Evolutionary conservation across 2,329 filamentous ascomycete genomes (phyloP), one percentile per base, ranked within the genome.

Genomic region (Fusarium sp.): DNA sequence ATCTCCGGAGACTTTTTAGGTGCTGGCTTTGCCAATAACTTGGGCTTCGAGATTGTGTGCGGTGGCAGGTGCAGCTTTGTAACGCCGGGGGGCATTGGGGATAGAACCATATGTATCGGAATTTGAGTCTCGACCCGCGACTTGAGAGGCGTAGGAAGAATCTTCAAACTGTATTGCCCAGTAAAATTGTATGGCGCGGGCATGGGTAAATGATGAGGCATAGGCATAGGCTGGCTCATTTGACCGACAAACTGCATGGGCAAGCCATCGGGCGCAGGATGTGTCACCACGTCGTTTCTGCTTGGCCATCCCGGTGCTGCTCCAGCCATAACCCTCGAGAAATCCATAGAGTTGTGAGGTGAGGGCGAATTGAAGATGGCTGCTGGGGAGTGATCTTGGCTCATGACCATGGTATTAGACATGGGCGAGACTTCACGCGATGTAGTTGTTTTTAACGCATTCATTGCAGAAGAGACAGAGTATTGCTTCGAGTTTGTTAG

Each of bases 121-220:
- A 98, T 98, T 78, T 98, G 96, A 0, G 96, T 98, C 82, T 99
- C 96, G 20, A 98, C 96, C 23, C 96, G 90, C 18, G 94, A 97
- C 80, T 98, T 98, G 59, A 88, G 78, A 7, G 91, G 91, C 5
- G 89, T 92, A 7, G 89, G 88, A 67, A 90, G 85, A 45, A 93
- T 88, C 14, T 85, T 87, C 41, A 93, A 78, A 53, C 81, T 80
- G 53, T 80, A 85, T 20, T 72, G 73, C 28, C 77, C 72, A 20
- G 72, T 75, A 46, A 79, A 81, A 40, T 72, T 77, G 47, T 76
- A 80, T 13, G 73, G 59, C 23, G 69, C 68, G 43, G 74, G 66
- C 46, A 75, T 70, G 23, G 77, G 59, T 61, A 78, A 70, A 21
- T 77, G 77, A 50, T 77, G 75, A 25, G 78, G 78, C 27, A 80